Evolutionary conservation across 108 stramenopile species (phyloP).

Genomic region (Stephanodiscus minutulus): DNA sequence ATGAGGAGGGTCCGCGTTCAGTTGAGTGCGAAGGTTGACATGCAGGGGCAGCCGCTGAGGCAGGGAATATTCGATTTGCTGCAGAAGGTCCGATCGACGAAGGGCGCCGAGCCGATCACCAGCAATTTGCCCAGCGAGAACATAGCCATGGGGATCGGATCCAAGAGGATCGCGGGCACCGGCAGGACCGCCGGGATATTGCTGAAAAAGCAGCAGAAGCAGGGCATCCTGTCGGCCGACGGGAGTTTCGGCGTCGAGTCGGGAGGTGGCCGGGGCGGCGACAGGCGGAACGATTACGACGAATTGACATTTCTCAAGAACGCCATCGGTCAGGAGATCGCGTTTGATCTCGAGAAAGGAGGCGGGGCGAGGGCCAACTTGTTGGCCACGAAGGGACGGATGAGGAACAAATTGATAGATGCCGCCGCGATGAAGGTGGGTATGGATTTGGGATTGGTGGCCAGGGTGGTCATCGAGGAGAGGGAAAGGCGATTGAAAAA

Average conservation of each 20-base stretch:
- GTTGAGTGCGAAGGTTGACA: constrained; percentile 73
- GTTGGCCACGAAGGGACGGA: constrained; percentile 58
- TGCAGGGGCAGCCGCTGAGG: constrained; percentile 60
- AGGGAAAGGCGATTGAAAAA: constrained; percentile 53
- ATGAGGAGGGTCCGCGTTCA: constrained; percentile 77
- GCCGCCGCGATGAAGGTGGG: constrained; percentile 85
- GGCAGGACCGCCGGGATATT: constrained; percentile 85
- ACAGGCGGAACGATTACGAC: constrained; percentile 29
- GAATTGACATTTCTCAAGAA: constrained; percentile 86
- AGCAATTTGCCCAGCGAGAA: constrained; percentile 90
- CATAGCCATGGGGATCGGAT: constrained; percentile 81
- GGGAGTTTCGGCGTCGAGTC: constrained; percentile 29
- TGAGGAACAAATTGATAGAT: constrained; percentile 75
- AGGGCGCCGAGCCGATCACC: constrained; percentile 68
- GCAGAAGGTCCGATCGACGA: constrained; percentile 77
- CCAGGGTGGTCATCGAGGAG: constrained; percentile 47
- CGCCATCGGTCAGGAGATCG: constrained; percentile 87
- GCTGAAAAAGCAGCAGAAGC: constrained; percentile 70
- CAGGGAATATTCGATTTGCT: constrained; percentile 82
- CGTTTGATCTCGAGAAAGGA: constrained; percentile 86
- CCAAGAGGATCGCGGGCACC: constrained; percentile 85
- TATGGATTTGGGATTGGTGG: constrained; percentile 62
- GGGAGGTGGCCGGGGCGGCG: constrained; percentile 34
- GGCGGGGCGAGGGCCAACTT: constrained; percentile 85
- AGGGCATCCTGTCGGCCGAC: constrained; percentile 66